Base-by-base conservation (phyloP, 2,329 filamentous ascomycete genomes). In the Cercospora sp. region DNA sequence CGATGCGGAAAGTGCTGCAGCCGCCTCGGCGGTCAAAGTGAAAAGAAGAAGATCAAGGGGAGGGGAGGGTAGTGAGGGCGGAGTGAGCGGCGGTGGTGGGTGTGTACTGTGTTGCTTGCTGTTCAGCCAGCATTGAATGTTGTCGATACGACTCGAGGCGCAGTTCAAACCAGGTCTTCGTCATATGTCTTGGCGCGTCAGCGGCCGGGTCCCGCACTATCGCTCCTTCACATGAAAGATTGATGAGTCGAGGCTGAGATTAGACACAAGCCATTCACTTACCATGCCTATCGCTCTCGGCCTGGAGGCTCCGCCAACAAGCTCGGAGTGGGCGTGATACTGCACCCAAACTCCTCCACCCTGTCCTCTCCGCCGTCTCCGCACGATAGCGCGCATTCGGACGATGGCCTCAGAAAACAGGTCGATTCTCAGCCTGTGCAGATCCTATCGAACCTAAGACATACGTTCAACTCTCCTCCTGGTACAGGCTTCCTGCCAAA, bases 291-390 rank as follows among this genome's bases (percentile, higher is more conserved):
- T 91, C 73, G 86, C 89, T 32, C 85, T 92, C 75, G 90, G 90
- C 24, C 86, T 92, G 78, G 95, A 99, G 84, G 95, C 80, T 97
- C 93, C 66, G 95, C 95, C 81, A 99, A 99, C 85, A 99, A 99
- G 82, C 89, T 99, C 63, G 95, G 94, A 73, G 90, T 98, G 67
- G 95, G 95, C 77, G 85, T 99, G 67, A 97, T 99, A 79, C 87
- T 89, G 26, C 95, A 98, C 83, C 85, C 89, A 3, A 75, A 82
- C 70, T 59, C 62, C 8, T 77, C 82, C 8, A 77, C 49, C 67
- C 12, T 55, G 30, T 66, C 66, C 34, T 64, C 64, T 18, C 76
- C 76, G 26, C 72, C 70, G 10, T 77, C 74, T 49, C 76, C 75
- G 21, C 78, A 78, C 71, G 77, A 80, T 67, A 78, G 75, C 63